Evolutionary conservation across 176 grass and related monocot species (phyloP).

Genomic region (Triticum aestivum): IWGSC_CS_RefSeq_v2.1 NC_057809.1:575738897-575739396

Average conservation of each 20-base stretch:
- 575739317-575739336: not conserved
- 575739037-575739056: slow-evolving; percentile 15
- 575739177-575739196: too few species aligned
- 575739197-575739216: too few species aligned
- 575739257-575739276: not conserved
- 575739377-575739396: not conserved
- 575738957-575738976: not conserved
- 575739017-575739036: slow-evolving; percentile 11
- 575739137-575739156: not conserved
- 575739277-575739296: not conserved
- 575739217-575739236: not conserved
- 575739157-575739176: too few species aligned
- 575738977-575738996: not conserved
- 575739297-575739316: not conserved
- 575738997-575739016: not conserved
- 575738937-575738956: not conserved
- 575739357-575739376: not conserved
- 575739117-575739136: slow-evolving; percentile 46
- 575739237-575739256: not conserved
- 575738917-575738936: slow-evolving; percentile 7
- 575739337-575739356: not conserved
- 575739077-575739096: slow-evolving; percentile 98
- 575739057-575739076: slow-evolving; percentile 80
- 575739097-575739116: slow-evolving; percentile 87
- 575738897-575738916: not conserved